A percentile compares a stretch with the other conserved stretches of the same genome.
phyloP scores from a whole-genome alignment of 2,329 filamentous ascomycete species.

The Scleromitrula shiraiana region DNA sequence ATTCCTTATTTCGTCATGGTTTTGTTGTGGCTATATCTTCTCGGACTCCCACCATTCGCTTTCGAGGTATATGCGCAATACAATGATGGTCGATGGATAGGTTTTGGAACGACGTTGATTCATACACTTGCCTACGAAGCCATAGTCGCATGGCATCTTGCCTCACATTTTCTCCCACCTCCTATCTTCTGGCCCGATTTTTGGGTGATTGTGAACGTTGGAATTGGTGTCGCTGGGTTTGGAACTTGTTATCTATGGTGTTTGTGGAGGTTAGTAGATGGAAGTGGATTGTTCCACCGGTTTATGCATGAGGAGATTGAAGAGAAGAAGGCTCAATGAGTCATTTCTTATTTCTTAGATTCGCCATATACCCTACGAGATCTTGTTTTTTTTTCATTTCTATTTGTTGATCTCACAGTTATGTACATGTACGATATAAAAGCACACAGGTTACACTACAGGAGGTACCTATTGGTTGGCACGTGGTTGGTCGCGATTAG shows the following conservation, averaged over 20 bases:
- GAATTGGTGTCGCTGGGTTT: constrained; percentile 79
- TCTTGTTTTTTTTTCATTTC: constrained; percentile 1
- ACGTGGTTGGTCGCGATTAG: no score
- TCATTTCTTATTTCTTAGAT: constrained; percentile 17
- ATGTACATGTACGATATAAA: no score
- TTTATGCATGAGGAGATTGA: constrained; percentile 16
- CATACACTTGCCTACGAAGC: constrained; percentile 68
- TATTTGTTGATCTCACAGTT: neutral
- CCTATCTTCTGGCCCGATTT: constrained; percentile 79
- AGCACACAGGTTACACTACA: no score
- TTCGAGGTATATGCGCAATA: constrained; percentile 58
- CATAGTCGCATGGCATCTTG: constrained; percentile 76
- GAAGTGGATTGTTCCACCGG: constrained; percentile 39
- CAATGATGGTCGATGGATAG: constrained; percentile 37
- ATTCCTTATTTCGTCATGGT: constrained; percentile 82
- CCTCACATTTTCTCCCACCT: constrained; percentile 59
- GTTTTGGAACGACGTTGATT: constrained; percentile 55
- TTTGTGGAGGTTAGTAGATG: constrained; percentile 54
- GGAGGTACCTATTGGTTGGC: no score
- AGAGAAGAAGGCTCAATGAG: constrained; percentile 22
- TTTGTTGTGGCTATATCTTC: constrained; percentile 81
- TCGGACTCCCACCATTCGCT: constrained; percentile 76
- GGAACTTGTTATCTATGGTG: constrained; percentile 88
- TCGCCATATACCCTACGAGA: constrained; percentile 22
- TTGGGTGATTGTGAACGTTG: constrained; percentile 88